Evolutionary conservation across 2,329 filamentous ascomycete genomes (phyloP), one percentile per base, ranked within the genome.

Genomic region (Hypoxylon sp.): DNA sequence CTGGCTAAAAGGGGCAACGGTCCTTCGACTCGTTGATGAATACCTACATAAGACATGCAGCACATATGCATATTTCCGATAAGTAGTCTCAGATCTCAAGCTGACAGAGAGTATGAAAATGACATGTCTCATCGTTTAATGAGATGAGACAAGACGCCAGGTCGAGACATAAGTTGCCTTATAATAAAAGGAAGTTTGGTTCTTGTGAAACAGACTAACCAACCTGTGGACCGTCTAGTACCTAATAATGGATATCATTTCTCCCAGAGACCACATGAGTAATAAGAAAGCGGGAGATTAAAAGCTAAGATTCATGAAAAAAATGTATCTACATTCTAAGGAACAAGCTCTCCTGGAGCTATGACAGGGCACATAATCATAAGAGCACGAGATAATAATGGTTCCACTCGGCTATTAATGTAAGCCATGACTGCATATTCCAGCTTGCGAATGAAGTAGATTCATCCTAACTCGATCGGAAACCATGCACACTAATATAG

Each of bases 11-110:
- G 60, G 28, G 69, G 74, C 53, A 75, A 72, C 68, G 17, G 63
- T 63, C 70, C 56, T 71, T 67, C 69, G 70, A 66, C 68, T 48
- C 68, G 61, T 68, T 69, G 64, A 68, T 67, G 60, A 72, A 57
- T 23, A 61, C 55, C 61, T 23, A 61, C 57, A 64, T 60, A 70
- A 75, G 74, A 75, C 74, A 75, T 75, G 70, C 74, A 74, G 65
- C 38, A 43, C 38, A 11, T 66, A 71, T 75, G 74, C 74, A 70
- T 73, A 73, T 55, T 74, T 71, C 74, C 74, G 74, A 75, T 68
- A 67, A 52, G 68, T 69, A 71, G 69, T 67, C 70, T 73, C 52
- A 73, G 71, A 75, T 75, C 73, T 71, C 58, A 69, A 28, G 53
- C 45, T 67, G 66, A 63, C 60, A 56, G 67, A 65, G 28, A 30